These are phyloP conservation scores for Chlorella sp. DNA, from an alignment of 139 green algal genomes.

Conservation along the genomic window DNA sequence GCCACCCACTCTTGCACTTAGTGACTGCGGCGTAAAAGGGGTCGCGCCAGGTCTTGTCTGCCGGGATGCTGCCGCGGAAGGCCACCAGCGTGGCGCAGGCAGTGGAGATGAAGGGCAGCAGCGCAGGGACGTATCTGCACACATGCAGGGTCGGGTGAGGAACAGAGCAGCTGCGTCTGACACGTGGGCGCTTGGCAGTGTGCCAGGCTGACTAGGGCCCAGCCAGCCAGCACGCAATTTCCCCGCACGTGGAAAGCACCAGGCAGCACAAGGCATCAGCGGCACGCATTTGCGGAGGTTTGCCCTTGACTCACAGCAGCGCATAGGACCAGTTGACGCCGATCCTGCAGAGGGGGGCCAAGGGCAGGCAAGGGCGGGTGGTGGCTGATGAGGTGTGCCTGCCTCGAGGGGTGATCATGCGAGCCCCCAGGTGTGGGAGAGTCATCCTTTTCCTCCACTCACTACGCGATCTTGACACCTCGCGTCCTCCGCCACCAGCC, in stretches of 20 bases:
- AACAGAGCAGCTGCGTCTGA: not conserved
- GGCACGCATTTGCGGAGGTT: no score
- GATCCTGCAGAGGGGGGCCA: not conserved
- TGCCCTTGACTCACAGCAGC: not conserved
- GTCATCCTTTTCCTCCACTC: no score
- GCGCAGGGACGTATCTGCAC: conserved; percentile 54
- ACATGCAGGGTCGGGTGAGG: not conserved
- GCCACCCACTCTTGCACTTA: conserved; percentile 22
- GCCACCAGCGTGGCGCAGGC: conserved; percentile 34
- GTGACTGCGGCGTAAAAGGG: conserved; percentile 24
- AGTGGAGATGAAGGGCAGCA: conserved; percentile 52
- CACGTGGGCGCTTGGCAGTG: not conserved
- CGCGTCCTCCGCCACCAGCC: no score
- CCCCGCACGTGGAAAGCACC: not conserved
- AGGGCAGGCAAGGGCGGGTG: not conserved
- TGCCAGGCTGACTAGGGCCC: no score
- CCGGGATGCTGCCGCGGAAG: conserved; percentile 29
- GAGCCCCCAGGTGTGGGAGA: no score
- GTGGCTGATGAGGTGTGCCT: not conserved
- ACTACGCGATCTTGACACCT: no score
- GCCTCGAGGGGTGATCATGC: not conserved
- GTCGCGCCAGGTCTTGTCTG: conserved; percentile 1
- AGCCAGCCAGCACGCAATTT: not conserved
- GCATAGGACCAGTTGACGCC: conserved; percentile 10
- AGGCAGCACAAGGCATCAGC: not conserved